Base-by-base conservation (phyloP, 805 yeast species). In the Candida boleticola region DNA sequence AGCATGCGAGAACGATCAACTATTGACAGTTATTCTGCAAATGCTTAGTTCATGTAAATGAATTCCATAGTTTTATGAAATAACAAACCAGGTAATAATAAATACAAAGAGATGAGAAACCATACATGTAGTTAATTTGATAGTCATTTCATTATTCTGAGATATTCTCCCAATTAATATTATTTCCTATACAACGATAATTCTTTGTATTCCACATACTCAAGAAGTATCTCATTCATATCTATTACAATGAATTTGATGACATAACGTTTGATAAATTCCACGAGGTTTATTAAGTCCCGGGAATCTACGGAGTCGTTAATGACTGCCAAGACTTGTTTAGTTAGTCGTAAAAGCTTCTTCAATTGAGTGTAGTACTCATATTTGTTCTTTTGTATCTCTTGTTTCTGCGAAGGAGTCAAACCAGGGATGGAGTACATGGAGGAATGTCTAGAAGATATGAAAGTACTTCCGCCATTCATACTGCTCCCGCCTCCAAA, bases 1-100 rank as follows among this genome's bases (percentile, higher is more conserved):
- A 21, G 99, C 99, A 0, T 90, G 98, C 63, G 99, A 93, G 57
- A 93, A 93, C 55, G 96, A 86, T 43, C 99, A 93, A 67, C 70
- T 93, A 33, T 67, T 90, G 30, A 76, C 82, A 23, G 99, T 93
- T n/a, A 85, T 93, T 29, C 85, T 89, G 51, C 89, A 85, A 48
- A 93, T 93, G 99, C 73, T 93, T 44, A 75, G 85, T 29, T 84
- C 93, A 3, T 93, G 99, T 56, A 66, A 68, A 52, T 68, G n/a
- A n/a, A n/a, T n/a, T 40, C 7, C 6, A 19, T 5, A 16, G 13
- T 19, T n/a, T 33, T 18, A 17, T 17, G 34, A n/a, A n/a, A n/a
- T n/a, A n/a, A n/a, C n/a, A n/a, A n/a, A n/a, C n/a, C n/a, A 31
- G n/a, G 23, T 11, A 18, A 34, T 20, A 5, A 19, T 20, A 10